These are phyloP conservation scores for Metschnikowia kunwiensis DNA, from an alignment of 805 yeast genomes.

Conservation along the genomic window DNA sequence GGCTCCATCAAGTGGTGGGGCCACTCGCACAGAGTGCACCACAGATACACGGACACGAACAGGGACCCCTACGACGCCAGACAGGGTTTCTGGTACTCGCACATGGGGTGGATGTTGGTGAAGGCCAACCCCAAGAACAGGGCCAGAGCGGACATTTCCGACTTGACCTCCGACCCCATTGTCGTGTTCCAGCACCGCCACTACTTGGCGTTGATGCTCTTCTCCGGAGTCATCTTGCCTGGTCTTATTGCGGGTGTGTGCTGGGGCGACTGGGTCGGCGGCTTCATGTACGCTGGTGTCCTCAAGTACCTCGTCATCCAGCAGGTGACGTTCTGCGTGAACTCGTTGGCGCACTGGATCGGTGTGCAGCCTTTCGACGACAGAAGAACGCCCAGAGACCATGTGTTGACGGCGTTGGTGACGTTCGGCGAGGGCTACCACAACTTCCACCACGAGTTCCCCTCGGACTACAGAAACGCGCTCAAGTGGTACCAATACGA, in stretches of 20 bases:
- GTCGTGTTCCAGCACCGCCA: constrained; percentile 82
- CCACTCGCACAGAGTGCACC: constrained; percentile 81
- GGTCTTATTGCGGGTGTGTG: constrained; percentile 31
- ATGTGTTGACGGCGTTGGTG: constrained; percentile 72
- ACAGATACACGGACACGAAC: constrained; percentile 77
- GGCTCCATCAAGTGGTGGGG: constrained; percentile 92
- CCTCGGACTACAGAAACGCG: constrained; percentile 85
- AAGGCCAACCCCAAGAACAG: constrained; percentile 79
- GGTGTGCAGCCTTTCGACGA: constrained; percentile 86
- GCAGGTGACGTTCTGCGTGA: constrained; percentile 84
- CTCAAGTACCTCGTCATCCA: constrained; percentile 68
- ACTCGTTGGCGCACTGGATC: constrained; percentile 83
- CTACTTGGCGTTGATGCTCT: constrained; percentile 57
- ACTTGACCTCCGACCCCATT: constrained; percentile 72
- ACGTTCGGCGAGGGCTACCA: constrained; percentile 90
- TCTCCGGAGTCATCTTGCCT: constrained; percentile 66
- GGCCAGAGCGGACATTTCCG: constrained; percentile 80
- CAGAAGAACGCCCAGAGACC: constrained; percentile 84
- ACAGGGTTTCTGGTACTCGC: constrained; percentile 79
- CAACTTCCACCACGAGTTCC: constrained; percentile 89
- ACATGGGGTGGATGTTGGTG: constrained; percentile 81
- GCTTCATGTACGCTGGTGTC: constrained; percentile 73
- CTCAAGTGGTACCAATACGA: constrained; percentile 85
- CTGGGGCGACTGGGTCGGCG: constrained; percentile 53
- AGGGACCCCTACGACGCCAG: constrained; percentile 88